Base-by-base conservation (phyloP, 1,139 yeast genomes). In the Debaryomycetaceae sp. region DNA sequence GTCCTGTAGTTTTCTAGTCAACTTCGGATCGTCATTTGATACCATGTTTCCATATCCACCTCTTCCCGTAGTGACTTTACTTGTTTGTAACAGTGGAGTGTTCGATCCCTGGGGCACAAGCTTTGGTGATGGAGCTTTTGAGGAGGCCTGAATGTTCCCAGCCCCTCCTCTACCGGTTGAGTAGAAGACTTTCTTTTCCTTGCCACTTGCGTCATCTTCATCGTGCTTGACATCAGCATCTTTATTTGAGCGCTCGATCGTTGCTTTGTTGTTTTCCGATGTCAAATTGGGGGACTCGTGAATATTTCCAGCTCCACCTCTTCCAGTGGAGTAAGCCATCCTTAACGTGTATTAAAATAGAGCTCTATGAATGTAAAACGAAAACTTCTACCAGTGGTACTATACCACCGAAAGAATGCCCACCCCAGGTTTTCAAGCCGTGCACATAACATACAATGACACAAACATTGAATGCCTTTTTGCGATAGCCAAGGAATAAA, bases 111-210 rank as follows among this genome's bases (percentile, higher is more conserved):
- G 81, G 4, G 80, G 78, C 1, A 73, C 76, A 31, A 78, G 58
- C 40, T 70, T 74, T 3, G 84, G 84, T 8, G 79, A 71, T 6
- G 81, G 79, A 30, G 67, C 58, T 33, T 67, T 58, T 33, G 53
- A 55, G 7, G 79, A 65, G 1, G 68, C 50, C 48, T 75, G 70
- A 42, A 85, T 79, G 56, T 85, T 85, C 6, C 92, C 92, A 0
- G 87, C 86, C 4, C 94, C 92, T 8, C 94, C 94, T 47, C 94
- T 72, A 8, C 92, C 92, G 0, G 88, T 82, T n/a, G 85, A 78
- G 49, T 72, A 69, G 47, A 63, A 67, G 6, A 66, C 63, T 44
- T 63, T 63, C 37, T 73, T 73, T 31, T 62, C 59, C 30, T 18
- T 18, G 13, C 28, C 33, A 30, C 17, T 11, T 6, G 6, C 32